Base-by-base conservation (phyloP, 768 basidiomycete species). In the Pleurotus pulmonarius region DNA sequence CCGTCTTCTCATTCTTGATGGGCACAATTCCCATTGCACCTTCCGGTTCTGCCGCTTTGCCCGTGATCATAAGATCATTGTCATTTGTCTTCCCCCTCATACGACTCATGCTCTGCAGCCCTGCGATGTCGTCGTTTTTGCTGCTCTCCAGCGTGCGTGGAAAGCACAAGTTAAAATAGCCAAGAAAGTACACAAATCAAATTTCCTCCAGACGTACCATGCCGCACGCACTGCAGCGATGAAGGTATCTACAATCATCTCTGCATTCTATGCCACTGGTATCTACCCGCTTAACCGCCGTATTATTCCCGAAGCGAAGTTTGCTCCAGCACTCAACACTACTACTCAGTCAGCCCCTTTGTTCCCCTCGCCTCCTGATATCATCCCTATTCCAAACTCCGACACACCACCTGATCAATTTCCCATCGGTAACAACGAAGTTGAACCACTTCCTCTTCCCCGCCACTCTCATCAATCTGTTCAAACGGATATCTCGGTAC, bases 61-160 rank as follows among this genome's bases (percentile, higher is more conserved):
- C 1, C 55, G 59, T 13, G 20, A 60, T 3, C 55, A 70, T 40
- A 45, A 60, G 5, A 73, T 75, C 45, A 63, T 71, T 41, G 58
- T 75, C 41, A 29, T 74, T 18, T 76, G 75, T 46, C 65, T 74
- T 26, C 67, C 69, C 4, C 61, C 70, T 9, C 74, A 75, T 51
- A 73, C 70, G 2, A 75, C 71, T 12, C 74, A 75, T 59, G 57
- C 47, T n/a, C 59, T 69, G 2, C 71, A 76, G 56, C 70, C 72
- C 5, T 69, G 65, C 41, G 66, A 76, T 62, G 70, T 75, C 38
- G 65, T 69, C 18, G 67, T 73, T 12, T 76, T 76, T 59, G 67
- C 72, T 2, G 73, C 73, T 11, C 65, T 77, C 6, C 63, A 65
- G 40, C 34, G 46, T 0, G 26, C 57, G 24, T 74, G 73, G 73